Percentiles rank a stretch among this genome's conserved stretches.
phyloP scores from a whole-genome alignment of 768 basidiomycete species.

The Clathrus columnatus region DNA sequence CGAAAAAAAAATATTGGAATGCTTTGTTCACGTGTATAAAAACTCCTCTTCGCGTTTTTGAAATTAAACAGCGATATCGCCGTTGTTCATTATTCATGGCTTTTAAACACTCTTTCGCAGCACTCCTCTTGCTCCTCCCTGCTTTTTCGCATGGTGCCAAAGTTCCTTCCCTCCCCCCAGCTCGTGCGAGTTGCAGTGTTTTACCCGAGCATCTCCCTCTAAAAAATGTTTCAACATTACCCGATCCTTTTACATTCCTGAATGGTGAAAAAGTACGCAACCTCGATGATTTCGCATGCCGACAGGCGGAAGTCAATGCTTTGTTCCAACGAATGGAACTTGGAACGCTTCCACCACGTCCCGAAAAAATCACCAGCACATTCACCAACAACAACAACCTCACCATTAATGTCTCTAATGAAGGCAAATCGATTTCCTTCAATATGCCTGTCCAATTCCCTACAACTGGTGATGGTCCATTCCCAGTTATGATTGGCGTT shows the following conservation, averaged over 20 bases:
- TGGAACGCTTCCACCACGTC: conserved; percentile 41
- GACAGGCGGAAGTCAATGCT: conserved; percentile 38
- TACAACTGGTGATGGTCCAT: conserved; percentile 33
- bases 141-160: neutral
- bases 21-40: neutral
- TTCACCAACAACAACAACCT: conserved; percentile 35
- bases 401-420: conserved; percentile 39
- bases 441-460: conserved; percentile 37
- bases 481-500: conserved; percentile 45
- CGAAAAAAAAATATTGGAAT: too few relatives aligned
- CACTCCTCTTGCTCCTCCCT: neutral
- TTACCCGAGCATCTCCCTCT: neutral
- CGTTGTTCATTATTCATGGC: neutral
- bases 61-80: neutral
- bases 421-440: conserved; percentile 42
- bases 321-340: conserved; percentile 46
- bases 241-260: conserved; percentile 46
- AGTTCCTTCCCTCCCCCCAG: neutral
- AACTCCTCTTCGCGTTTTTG: neutral
- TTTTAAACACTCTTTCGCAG: neutral
- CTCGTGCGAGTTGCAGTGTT: neutral
- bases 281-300: conserved; percentile 42
- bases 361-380: conserved; percentile 35
- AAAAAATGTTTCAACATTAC: conserved; percentile 34
- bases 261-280: conserved; percentile 35